Conservation (phyloP, 1,284 basidiomycete genomes). For the Stereum hirsutum region DNA sequence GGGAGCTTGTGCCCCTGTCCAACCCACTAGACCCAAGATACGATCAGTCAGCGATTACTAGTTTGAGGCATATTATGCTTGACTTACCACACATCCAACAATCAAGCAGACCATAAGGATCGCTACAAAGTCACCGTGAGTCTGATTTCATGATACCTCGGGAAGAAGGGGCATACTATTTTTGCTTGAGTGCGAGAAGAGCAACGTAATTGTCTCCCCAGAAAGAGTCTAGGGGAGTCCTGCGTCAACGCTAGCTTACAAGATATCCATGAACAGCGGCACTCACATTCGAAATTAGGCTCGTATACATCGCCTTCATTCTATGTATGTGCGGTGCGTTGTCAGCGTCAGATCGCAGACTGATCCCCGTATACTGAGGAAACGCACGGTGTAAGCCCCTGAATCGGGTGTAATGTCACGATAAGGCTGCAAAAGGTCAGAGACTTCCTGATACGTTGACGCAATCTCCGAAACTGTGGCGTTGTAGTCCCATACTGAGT, state of each 20-base stretch:
- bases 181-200: conserved; percentile 39
- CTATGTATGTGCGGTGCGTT: conserved; percentile 18
- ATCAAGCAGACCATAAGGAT: conserved; percentile 42
- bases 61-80: no score
- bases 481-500: conserved; percentile 28
- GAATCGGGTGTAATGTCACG: conserved; percentile 36
- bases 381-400: conserved; percentile 42
- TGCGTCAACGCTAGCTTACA: no score
- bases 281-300: conserved; percentile 30
- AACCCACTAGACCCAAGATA: no score
- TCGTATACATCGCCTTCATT: conserved; percentile 54
- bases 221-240: conserved; percentile 23
- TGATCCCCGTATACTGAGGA: conserved; percentile 22
- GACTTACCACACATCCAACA: conserved; percentile 53
- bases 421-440: conserved; percentile 27
- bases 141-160: no score
- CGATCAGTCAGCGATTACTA: no score
- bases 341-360: conserved; percentile 1
- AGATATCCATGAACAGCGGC: no score
- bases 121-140: conserved; percentile 24
- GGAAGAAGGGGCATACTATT: conserved; percentile 43
- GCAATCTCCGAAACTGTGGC: conserved; percentile 29
- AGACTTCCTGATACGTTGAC: conserved; percentile 27
- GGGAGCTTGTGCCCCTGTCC: no score
- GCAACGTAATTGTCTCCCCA: conserved; percentile 44